A percentile compares a stretch with the other conserved stretches of the same genome.
These are phyloP conservation scores for Schizosaccharomyces versatilis DNA, from an alignment of 1,139 yeast species.

Conservation along the genomic window DNA sequence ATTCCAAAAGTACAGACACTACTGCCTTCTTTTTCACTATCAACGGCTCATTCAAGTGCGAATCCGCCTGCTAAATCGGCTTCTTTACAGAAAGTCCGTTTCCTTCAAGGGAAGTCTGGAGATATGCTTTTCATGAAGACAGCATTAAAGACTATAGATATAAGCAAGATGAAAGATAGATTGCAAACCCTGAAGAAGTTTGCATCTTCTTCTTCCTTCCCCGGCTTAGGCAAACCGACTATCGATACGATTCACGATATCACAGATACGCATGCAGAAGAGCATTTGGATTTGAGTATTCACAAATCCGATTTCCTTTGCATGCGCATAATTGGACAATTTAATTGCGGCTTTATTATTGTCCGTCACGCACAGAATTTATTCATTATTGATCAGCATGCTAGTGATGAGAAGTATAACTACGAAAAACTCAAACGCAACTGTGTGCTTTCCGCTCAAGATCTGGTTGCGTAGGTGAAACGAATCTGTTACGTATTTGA, in stretches of 20 bases:
- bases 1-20: no score
- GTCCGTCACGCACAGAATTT: conserved; percentile 31
- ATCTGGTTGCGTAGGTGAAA: conserved; percentile 27
- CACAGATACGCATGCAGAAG: conserved; percentile 29
- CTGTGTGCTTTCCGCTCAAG: conserved; percentile 42
- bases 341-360: conserved; percentile 72
- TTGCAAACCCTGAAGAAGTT: no score
- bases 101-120: background rate
- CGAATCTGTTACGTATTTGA: background rate
- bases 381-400: conserved; percentile 88
- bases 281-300: conserved; percentile 31
- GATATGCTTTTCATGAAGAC: background rate
- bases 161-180: background rate
- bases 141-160: background rate
- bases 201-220: no score
- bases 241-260: conserved; percentile 13
- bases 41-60: no score
- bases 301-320: conserved; percentile 39
- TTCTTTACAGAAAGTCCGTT: background rate
- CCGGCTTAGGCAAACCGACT: no score
- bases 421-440: conserved; percentile 46
- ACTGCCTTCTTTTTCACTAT: no score
- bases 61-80: background rate
- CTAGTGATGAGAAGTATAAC: conserved; percentile 83
- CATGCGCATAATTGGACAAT: conserved; percentile 77